A percentile compares a stretch with the other conserved stretches of the same genome.
Conservation (phyloP, 2,329 filamentous ascomycete species). For the Tolypocladium nubicola region DNA sequence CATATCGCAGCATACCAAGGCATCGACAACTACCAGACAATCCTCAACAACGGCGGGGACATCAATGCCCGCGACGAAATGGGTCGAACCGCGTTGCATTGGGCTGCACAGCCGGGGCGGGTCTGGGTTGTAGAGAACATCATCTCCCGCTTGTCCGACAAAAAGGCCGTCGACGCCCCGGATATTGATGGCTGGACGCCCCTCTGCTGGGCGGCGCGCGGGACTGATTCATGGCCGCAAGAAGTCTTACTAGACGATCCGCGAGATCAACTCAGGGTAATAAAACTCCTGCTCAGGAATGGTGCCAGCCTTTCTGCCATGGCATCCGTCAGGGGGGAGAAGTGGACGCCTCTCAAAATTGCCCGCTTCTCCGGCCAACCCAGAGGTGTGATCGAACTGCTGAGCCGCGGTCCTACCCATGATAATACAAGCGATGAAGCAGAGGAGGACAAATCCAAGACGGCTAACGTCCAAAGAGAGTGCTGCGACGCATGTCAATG, state of each 20-base stretch:
- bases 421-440: neutral
- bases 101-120: neutral
- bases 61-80: neutral
- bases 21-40: neutral
- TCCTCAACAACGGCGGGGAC: neutral
- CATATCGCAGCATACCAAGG: neutral
- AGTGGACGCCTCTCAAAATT: neutral
- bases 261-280: neutral
- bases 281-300: neutral
- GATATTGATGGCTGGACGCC: neutral
- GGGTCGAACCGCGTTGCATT: neutral
- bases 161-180: neutral
- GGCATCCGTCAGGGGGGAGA: neutral
- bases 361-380: neutral
- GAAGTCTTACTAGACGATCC: neutral
- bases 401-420: neutral
- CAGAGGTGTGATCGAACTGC: neutral
- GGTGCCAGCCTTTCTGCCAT: neutral
- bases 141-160: neutral
- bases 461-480: neutral
- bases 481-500: neutral
- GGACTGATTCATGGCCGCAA: neutral
- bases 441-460: neutral
- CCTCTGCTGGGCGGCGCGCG: neutral
- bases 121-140: neutral